Evolutionary conservation across 2,329 filamentous ascomycete species (phyloP), one percentile per base, ranked within the genome.

Genomic region (Periconia sp.): DNA sequence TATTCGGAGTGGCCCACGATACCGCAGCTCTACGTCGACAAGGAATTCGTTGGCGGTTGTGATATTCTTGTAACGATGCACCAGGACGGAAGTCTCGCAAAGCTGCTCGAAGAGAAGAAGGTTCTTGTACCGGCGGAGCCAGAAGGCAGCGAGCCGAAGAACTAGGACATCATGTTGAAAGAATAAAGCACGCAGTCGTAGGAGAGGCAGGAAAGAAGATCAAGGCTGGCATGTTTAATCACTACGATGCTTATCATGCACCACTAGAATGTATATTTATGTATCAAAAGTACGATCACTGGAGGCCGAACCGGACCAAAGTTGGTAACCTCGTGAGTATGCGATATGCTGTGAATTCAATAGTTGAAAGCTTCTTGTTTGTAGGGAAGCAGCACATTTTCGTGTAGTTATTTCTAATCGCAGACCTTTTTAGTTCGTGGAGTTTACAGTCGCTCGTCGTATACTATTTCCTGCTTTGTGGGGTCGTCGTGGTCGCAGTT

Each of bases 1-100:
- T 99, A 94, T 81, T 96, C 92, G 1, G 94, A 97, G 73, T 99
- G 94, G 94, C 94, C 94, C 14, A 99, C 94, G 18, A 97, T 99
- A 72, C 94, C 94, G 7, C 94, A 99, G 76, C 82, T 99, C 17
- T 99, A 97, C 76, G 82, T 99, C 48, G 86, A 95, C 59, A 93
- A 93, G 78, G 93, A 99, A 74, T 99, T 99, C 72, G 82, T 99
- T 45, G 94, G 94, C 51, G 94, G 94, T n/a, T 97, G 92, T 73
- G 94, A 99, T 75, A 99, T 99, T 60, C 76, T 99, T 65, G 88
- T 97, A 73, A 89, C 88, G 2, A 97, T 99, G 94, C 93, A 97
- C 79, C 90, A 97, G 77, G 95, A 91, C 70, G 94, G 94, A 27
- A 92, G 95, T 63, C 78, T 99, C 67, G 91, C 92, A 9, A 95